Evolutionary conservation across 2,329 filamentous ascomycete genomes (phyloP).

Genomic region (Sphaceloma murrayae): DNA sequence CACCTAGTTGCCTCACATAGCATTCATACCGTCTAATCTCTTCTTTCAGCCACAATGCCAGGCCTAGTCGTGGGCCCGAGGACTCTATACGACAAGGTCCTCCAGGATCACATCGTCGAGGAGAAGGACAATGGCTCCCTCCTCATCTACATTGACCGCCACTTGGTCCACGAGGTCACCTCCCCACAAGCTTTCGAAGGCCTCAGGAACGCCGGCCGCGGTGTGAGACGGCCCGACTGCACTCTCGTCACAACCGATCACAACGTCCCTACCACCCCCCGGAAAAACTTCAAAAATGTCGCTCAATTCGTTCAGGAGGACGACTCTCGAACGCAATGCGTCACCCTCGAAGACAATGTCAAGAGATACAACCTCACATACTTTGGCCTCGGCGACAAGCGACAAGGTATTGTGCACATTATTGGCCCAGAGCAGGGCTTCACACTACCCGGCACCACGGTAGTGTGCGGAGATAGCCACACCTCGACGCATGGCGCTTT

Average conservation of each 20-base stretch:
- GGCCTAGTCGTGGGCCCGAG: conserved; percentile 32
- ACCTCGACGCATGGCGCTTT: conserved; percentile 98
- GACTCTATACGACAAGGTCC: conserved; percentile 96
- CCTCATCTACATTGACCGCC: conserved; percentile 88
- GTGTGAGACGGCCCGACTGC: conserved; percentile 89
- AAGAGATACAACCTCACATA: conserved; percentile 94
- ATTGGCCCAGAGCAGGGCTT: conserved; percentile 98
- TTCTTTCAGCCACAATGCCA: conserved; percentile 22
- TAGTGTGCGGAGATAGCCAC: conserved; percentile 96
- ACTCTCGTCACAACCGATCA: conserved; percentile 95
- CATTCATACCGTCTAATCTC: too few relatives aligned
- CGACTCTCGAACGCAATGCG: conserved; percentile 86
- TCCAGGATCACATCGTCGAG: conserved; percentile 87
- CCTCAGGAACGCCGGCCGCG: conserved; percentile 75
- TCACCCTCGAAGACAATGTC: conserved; percentile 94
- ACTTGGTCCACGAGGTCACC: conserved; percentile 97
- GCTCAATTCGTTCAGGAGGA: conserved; percentile 89
- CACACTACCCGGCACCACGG: conserved; percentile 90
- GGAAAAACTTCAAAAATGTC: conserved; percentile 90
- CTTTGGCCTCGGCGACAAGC: conserved; percentile 91
- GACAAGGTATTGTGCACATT: conserved; percentile 96
- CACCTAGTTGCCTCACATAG: too few relatives aligned
- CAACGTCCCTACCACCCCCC: conserved; percentile 85
- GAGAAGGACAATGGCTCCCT: conserved; percentile 89
- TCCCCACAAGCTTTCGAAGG: conserved; percentile 98